Conservation (phyloP, 805 yeast species). For the Metschnikowia kunwiensis region DNA sequence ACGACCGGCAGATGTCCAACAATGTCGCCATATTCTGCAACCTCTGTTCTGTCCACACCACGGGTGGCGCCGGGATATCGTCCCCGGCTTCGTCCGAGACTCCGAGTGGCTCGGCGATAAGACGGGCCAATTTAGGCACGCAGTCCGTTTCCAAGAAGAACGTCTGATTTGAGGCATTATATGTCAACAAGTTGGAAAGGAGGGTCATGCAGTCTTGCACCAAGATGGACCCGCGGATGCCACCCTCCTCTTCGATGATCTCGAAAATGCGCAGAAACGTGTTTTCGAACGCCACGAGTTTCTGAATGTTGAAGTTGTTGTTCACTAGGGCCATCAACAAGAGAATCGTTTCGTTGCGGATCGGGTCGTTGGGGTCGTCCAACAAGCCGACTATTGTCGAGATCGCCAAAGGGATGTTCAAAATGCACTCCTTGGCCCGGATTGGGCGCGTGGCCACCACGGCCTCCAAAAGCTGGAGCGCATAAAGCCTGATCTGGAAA, state of each 20-base stretch:
- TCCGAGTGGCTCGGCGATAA: slow-evolving; percentile 59
- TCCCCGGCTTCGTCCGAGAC: slow-evolving; percentile 19
- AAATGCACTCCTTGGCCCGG: slow-evolving; percentile 69
- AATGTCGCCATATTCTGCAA: slow-evolving; percentile 61
- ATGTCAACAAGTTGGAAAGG: slow-evolving; percentile 66
- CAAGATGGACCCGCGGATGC: slow-evolving; percentile 81
- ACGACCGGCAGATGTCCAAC: slow-evolving; percentile 67
- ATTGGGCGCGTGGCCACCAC: slow-evolving; percentile 71
- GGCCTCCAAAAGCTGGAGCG: slow-evolving; percentile 82
- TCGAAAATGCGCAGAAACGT: slow-evolving; percentile 78
- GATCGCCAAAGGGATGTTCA: slow-evolving; percentile 74
- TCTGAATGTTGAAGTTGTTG: slow-evolving; percentile 82
- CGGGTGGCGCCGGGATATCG: slow-evolving; percentile 28
- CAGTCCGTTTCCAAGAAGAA: slow-evolving; percentile 84
- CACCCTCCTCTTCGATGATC: slow-evolving; percentile 86
- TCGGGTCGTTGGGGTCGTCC: slow-evolving; percentile 62
- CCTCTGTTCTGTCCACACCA: slow-evolving; percentile 78
- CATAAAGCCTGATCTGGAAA: slow-evolving; percentile 75
- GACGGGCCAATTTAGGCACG: slow-evolving; percentile 56
- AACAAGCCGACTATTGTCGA: slow-evolving; percentile 62
- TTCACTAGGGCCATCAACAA: slow-evolving; percentile 80
- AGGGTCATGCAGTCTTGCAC: slow-evolving; percentile 86
- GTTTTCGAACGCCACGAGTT: slow-evolving; percentile 90
- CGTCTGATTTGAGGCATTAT: slow-evolving; percentile 87
- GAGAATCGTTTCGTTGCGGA: slow-evolving; percentile 82